Conservation (phyloP, 1,284 basidiomycete species). For the Austroboletus novae-zelandiae region DNA sequence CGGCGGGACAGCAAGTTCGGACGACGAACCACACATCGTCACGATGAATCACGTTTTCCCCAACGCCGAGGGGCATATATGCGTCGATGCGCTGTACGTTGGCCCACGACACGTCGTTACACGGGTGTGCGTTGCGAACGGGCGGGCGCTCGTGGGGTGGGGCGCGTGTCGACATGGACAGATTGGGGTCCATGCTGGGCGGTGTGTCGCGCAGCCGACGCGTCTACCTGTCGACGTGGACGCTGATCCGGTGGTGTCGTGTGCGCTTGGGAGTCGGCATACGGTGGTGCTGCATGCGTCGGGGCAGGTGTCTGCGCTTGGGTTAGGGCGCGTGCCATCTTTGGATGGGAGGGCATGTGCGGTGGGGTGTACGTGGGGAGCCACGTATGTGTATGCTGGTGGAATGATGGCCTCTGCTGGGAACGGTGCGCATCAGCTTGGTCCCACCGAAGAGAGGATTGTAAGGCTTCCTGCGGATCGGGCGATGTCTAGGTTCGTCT, state of each 20-base stretch:
- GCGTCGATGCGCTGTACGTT: slow-evolving; percentile 42
- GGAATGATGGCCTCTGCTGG: slow-evolving; percentile 54
- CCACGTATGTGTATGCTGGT: slow-evolving; percentile 56
- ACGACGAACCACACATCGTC: slow-evolving; percentile 40
- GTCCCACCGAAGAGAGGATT: slow-evolving; percentile 29
- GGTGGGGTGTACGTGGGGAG: slow-evolving; percentile 79
- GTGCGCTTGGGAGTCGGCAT: slow-evolving; percentile 71
- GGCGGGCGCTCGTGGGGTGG: slow-evolving; percentile 64
- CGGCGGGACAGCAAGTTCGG: slow-evolving; percentile 26
- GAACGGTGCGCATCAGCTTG: slow-evolving; percentile 69
- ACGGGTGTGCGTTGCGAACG: slow-evolving; percentile 13
- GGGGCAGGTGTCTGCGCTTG: slow-evolving; percentile 51
- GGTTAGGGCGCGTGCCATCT: slow-evolving; percentile 63
- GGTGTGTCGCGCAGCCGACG: slow-evolving; percentile 19
- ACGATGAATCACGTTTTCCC: slow-evolving; percentile 39
- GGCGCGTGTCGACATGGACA: slow-evolving; percentile 82
- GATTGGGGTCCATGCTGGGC: slow-evolving; percentile 43
- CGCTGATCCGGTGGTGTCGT: slow-evolving; percentile 33
- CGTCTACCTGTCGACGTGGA: slow-evolving; percentile 22
- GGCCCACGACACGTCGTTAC: slow-evolving; percentile 74
- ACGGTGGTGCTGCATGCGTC: slow-evolving; percentile 54
- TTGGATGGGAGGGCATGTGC: slow-evolving; percentile 33
- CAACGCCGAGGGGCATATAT: slow-evolving; percentile 28
- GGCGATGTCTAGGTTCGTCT: slow-evolving; percentile 37
- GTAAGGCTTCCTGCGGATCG: slow-evolving; percentile 38